Percentiles rank a stretch among this genome's conserved stretches.
Conservation (phyloP, 139 green algal genomes). For the Auxenochlorella pyrenoidosa region DNA sequence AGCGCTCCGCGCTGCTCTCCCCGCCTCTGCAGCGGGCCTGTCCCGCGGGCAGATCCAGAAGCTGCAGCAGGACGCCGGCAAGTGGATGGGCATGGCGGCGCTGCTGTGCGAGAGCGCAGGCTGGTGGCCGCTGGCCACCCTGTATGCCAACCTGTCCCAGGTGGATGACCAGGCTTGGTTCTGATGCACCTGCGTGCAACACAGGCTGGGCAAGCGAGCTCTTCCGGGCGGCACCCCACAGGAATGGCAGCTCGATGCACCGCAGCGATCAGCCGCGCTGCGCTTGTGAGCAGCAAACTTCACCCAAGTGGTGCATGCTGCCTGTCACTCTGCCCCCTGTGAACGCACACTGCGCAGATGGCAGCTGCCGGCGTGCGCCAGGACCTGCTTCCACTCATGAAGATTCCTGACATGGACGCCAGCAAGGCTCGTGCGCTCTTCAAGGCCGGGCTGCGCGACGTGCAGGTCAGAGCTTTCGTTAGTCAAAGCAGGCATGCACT, state of each 20-base stretch:
- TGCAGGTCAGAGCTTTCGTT: slow-evolving; percentile 8
- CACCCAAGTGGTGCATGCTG: too few species aligned
- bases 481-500: too few species aligned
- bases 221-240: too few species aligned
- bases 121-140: slow-evolving; percentile 68
- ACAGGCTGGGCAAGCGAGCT: too few species aligned
- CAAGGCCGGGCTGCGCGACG: slow-evolving; percentile 48
- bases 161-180: neutral
- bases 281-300: too few species aligned
- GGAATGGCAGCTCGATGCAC: too few species aligned
- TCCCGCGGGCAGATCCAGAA: slow-evolving; percentile 66
- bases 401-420: slow-evolving; percentile 59
- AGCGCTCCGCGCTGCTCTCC: neutral
- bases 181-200: too few species aligned
- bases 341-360: too few species aligned
- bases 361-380: slow-evolving; percentile 61
- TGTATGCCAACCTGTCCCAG: slow-evolving; percentile 29
- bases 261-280: too few species aligned
- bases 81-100: slow-evolving; percentile 67
- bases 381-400: slow-evolving; percentile 75
- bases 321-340: too few species aligned
- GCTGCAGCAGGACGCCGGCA: slow-evolving; percentile 63
- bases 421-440: slow-evolving; percentile 54
- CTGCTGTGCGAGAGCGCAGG: slow-evolving; percentile 50
- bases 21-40: slow-evolving; percentile 43